Evolutionary conservation across 805 yeast species (phyloP), one percentile per base, ranked within the genome.

Genomic region (Candida sanyiensis): DNA sequence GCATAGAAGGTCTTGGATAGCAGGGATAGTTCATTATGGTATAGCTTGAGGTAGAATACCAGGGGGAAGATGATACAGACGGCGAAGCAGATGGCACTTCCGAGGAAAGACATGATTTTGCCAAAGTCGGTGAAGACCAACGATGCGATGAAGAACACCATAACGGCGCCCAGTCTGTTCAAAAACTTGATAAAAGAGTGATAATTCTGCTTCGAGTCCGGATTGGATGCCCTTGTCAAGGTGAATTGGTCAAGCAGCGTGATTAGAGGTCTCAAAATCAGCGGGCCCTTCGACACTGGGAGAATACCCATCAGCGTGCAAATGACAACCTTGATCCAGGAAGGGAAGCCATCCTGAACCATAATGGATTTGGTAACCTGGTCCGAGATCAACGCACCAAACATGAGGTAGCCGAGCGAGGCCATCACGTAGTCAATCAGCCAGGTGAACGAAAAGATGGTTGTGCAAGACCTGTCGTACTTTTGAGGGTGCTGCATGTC

Each of bases 311-410:
- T 78, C 18, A 79, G 59, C 1, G 49, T 36, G 39, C 54, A 51
- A 1, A 55, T 34, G 16, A 72, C 66, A 15, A 79, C 62, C 30
- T 71, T 69, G 4, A 83, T 66, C 58, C 75, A 71, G 11, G 56
- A 47, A 0, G 96, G 94, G 56, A 81, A 86, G 0, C 86, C 85
- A 3, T 63, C 51, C 4, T 81, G 80, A 7, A 63, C 53, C 59
- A 88, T 67, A 31, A 88, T 67, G 42, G 83, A 83, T 52, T 83
- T 83, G 2, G 95, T 84, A 42, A 89, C 70, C 43, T 85, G 88
- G 52, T 85, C 90, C 33, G 72, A 57, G 21, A 84, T 78, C 6
- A 57, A 56, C 7, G 62, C 60, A 26, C 96, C 96, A 65, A 81
- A 87, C 96, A 88, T 88, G 30, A 85, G 63, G 50, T 75, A 77